Evolutionary conservation across 2,329 filamentous ascomycete species (phyloP).

Genomic region (Pyricularia grisea): DNA sequence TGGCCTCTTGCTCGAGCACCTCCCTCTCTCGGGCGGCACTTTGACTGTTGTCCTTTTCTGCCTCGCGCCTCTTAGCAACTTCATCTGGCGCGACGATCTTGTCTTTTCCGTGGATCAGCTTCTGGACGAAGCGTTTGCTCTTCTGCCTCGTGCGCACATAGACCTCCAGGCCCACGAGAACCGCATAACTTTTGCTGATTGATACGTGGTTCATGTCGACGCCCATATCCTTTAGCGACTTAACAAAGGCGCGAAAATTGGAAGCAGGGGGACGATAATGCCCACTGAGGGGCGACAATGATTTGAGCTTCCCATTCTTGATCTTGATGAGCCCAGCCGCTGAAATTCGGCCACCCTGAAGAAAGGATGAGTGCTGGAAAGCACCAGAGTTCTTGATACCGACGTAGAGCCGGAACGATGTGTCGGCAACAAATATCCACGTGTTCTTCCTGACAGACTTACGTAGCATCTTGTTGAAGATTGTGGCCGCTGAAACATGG

Average conservation of each 20-base stretch:
- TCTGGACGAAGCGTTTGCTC: conserved; percentile 45
- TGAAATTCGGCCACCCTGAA: conserved; percentile 72
- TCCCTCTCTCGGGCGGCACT: conserved; percentile 42
- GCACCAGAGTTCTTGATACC: conserved; percentile 83
- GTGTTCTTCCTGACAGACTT: conserved; percentile 77
- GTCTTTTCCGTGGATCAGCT: conserved; percentile 42
- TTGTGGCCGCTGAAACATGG: conserved; percentile 57
- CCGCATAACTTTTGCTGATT: conserved; percentile 72
- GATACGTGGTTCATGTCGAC: conserved; percentile 73
- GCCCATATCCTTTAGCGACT: conserved; percentile 59
- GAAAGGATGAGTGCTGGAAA: conserved; percentile 86
- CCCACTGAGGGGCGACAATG: conserved; percentile 62
- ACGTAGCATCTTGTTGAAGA: conserved; percentile 71
- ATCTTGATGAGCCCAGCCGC: conserved; percentile 81
- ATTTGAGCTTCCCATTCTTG: conserved; percentile 67
- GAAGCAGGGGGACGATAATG: conserved; percentile 78
- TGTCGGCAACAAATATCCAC: conserved; percentile 91
- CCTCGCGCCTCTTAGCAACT: conserved; percentile 45
- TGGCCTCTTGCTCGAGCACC: conserved; percentile 28
- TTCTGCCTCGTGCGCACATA: conserved; percentile 62
- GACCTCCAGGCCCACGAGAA: conserved; percentile 73
- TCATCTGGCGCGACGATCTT: conserved; percentile 54
- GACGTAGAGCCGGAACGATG: conserved; percentile 74
- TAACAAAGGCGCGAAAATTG: conserved; percentile 77
- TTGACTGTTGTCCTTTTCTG: conserved; percentile 49